Percentiles rank a stretch among this genome's conserved stretches.
phyloP scores from a whole-genome alignment of 768 basidiomycete species.

The Lactarius quietus region DNA sequence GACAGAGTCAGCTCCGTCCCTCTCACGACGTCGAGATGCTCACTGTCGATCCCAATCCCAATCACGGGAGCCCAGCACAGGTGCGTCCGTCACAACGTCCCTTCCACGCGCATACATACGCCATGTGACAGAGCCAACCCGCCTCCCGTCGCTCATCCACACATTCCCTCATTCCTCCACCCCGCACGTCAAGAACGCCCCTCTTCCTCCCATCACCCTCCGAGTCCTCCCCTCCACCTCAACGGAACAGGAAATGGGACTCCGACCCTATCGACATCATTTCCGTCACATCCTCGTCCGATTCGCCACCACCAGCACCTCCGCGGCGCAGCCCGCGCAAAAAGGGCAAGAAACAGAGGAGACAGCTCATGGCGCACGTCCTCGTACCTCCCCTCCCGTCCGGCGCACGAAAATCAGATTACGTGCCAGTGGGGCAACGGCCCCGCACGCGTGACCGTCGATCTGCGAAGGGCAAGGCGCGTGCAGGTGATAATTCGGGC shows the following conservation, averaged over 20 bases:
- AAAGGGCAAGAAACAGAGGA: slow-evolving; percentile 1
- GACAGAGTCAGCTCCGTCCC: too few relatives aligned
- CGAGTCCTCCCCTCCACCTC: too few relatives aligned
- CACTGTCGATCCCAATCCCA: too few relatives aligned
- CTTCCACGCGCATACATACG: not conserved
- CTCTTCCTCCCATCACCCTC: too few relatives aligned
- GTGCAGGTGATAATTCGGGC: slow-evolving; percentile 2
- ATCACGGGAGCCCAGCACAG: not conserved
- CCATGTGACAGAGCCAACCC: slow-evolving; percentile 1
- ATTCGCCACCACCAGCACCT: too few relatives aligned
- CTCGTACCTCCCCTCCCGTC: slow-evolving; percentile 3
- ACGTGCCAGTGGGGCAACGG: not conserved
- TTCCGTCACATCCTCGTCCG: too few relatives aligned
- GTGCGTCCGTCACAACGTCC: not conserved
- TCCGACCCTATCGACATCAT: too few relatives aligned
- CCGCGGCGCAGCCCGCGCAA: not conserved
- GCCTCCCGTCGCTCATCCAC: not conserved
- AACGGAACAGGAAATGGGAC: too few relatives aligned
- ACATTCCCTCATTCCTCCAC: not conserved
- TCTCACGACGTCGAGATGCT: not conserved
- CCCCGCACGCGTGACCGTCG: not conserved
- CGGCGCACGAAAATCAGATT: not conserved
- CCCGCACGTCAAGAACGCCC: not conserved
- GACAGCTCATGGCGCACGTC: slow-evolving; percentile 6
- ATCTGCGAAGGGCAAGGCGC: not conserved